These are phyloP conservation scores for Pistacia atlantica DNA, from an alignment of 345 rosid species.

Conservation along the genomic window DNA sequence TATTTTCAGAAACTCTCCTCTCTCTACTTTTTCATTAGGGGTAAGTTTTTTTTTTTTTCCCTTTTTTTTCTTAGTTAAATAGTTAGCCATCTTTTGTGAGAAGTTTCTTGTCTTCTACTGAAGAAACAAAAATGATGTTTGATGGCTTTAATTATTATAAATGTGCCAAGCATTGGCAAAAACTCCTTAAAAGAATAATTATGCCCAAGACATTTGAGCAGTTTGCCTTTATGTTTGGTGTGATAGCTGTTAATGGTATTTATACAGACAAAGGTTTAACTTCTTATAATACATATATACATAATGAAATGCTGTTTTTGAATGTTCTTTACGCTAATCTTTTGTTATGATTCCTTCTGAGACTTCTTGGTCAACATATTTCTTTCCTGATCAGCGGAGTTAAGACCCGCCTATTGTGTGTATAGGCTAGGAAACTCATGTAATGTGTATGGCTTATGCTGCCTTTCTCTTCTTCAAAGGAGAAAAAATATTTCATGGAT, in stretches of 20 bases:
- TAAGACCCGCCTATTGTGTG: background rate
- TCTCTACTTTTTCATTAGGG: slow-evolving; percentile 74
- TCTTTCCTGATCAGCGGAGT: background rate
- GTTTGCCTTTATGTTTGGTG: background rate
- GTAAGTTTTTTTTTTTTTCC: slow-evolving; percentile 37
- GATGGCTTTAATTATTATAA: background rate
- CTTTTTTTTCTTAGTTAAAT: background rate
- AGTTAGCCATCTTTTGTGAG: background rate
- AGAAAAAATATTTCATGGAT: no score
- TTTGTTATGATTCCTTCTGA: background rate
- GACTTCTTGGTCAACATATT: background rate
- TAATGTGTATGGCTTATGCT: slow-evolving; percentile 10
- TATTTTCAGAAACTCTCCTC: slow-evolving; percentile 62
- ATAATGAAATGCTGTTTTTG: background rate
- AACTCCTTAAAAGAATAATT: background rate
- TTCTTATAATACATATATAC: background rate
- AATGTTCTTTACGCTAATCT: background rate
- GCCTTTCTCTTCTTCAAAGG: background rate
- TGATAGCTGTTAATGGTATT: background rate
- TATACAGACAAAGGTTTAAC: background rate
- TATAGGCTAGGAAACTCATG: background rate
- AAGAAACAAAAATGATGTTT: background rate
- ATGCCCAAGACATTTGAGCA: background rate
- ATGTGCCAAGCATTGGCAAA: background rate
- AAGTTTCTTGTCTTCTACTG: background rate